Conservation (phyloP, 139 green algal genomes). For the Limnomonas spitsbergensis region DNA sequence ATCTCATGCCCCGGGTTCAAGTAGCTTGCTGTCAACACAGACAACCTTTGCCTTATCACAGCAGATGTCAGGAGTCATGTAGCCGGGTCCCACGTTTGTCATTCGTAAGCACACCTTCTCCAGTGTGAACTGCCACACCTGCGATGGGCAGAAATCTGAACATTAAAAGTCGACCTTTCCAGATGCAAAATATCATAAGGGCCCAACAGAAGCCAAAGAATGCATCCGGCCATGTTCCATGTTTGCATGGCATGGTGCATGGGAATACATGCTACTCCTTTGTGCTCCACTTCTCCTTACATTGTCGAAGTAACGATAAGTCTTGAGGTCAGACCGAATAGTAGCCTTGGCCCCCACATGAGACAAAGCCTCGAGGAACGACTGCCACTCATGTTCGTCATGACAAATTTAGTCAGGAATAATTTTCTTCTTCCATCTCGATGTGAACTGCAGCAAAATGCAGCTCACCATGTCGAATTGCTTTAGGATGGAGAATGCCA, state of each 20-base stretch:
- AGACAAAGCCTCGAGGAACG: constrained; percentile 40
- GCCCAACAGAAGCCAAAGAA: too few species aligned
- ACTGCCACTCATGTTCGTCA: constrained; percentile 26
- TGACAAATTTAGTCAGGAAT: background rate
- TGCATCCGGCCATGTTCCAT: too few species aligned
- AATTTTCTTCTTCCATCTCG: background rate
- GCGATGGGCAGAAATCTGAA: background rate
- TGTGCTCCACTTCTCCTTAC: constrained; percentile 24
- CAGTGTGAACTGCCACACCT: constrained; percentile 59
- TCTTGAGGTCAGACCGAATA: constrained; percentile 55
- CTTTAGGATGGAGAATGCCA: constrained; percentile 44
- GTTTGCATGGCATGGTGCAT: too few species aligned
- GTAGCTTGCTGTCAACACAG: constrained; percentile 44
- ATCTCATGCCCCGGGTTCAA: constrained; percentile 19
- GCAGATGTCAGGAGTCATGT: constrained; percentile 25
- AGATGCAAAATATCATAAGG: background rate
- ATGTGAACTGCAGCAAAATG: too few species aligned
- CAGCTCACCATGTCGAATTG: constrained; percentile 41
- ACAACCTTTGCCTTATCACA: constrained; percentile 43
- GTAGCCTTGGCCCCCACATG: constrained; percentile 42
- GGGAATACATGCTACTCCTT: background rate
- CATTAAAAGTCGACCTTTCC: background rate
- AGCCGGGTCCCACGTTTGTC: constrained; percentile 27
- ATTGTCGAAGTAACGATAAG: constrained; percentile 57
- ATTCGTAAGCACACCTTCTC: constrained; percentile 46